Evolutionary conservation across 352 stramenopile species (phyloP).

Genomic region (Phytophthora multivora): DNA sequence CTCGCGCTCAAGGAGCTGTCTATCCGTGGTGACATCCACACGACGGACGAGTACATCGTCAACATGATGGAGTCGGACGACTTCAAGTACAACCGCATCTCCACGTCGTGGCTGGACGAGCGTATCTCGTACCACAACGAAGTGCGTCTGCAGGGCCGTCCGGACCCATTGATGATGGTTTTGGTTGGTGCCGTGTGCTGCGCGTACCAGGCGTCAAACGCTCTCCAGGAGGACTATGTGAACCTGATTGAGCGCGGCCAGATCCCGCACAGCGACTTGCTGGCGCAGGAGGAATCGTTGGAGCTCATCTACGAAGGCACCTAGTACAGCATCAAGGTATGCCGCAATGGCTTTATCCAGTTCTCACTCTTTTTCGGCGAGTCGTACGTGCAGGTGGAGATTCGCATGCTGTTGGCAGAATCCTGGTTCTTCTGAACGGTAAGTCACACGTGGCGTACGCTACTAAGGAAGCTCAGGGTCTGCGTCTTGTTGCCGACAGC

Average conservation of each 20-base stretch:
- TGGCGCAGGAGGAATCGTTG: conserved; percentile 86
- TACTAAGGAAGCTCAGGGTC: conserved; percentile 88
- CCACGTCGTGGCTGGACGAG: conserved; percentile 98
- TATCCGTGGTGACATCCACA: conserved; percentile 99
- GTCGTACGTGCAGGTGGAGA: conserved; percentile 92
- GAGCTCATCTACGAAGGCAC: conserved; percentile 99
- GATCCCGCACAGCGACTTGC: conserved; percentile 88
- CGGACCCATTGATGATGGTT: conserved; percentile 87
- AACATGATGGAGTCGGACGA: conserved; percentile 99
- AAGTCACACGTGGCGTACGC: conserved; percentile 98
- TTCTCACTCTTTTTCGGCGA: conserved; percentile 93
- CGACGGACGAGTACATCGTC: conserved; percentile 99
- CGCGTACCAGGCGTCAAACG: conserved; percentile 81
- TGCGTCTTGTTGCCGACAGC: conserved; percentile 94
- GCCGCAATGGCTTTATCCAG: conserved; percentile 89
- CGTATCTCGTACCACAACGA: conserved; percentile 96
- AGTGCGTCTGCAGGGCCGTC: conserved; percentile 81
- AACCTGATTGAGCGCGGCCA: conserved; percentile 91
- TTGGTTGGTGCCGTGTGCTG: conserved; percentile 89
- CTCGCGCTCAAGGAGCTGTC: conserved; percentile 98
- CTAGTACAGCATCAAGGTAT: conserved; percentile 97
- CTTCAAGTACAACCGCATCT: conserved; percentile 98
- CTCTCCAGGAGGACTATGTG: conserved; percentile 78
- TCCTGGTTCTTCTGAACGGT: conserved; percentile 96
- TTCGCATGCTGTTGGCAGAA: conserved; percentile 96